Evolutionary conservation across 2,329 filamentous ascomycete genomes (phyloP).

Genomic region (Hortaea werneckii): DNA sequence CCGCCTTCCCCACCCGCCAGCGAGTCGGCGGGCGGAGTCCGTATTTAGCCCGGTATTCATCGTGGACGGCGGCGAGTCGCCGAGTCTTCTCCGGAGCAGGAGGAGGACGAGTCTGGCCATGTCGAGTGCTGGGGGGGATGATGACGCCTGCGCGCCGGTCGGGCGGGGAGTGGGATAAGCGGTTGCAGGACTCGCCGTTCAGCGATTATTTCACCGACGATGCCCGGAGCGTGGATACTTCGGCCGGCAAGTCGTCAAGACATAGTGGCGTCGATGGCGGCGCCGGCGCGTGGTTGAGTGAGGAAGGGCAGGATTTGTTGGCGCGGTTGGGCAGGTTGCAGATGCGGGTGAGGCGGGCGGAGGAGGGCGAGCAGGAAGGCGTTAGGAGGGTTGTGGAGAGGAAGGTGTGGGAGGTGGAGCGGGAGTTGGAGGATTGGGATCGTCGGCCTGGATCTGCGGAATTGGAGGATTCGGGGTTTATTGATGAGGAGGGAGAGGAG

Average conservation of each 20-base stretch:
- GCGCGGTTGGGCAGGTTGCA: conserved; percentile 28
- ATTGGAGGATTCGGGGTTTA: conserved; percentile 23
- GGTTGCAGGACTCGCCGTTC: conserved; percentile 28
- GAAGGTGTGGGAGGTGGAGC: conserved; percentile 24
- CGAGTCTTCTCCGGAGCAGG: too few species aligned
- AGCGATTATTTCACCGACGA: conserved; percentile 33
- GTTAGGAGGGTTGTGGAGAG: conserved; percentile 16
- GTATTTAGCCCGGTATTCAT: too few species aligned
- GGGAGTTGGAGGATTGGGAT: conserved; percentile 13
- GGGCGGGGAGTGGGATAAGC: background rate
- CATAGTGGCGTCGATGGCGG: conserved; percentile 1
- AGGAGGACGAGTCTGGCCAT: too few species aligned
- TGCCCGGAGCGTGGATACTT: conserved; percentile 15
- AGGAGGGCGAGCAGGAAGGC: conserved; percentile 11
- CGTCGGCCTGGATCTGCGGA: conserved; percentile 20
- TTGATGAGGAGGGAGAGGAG: conserved; percentile 16
- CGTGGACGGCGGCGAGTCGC: too few species aligned
- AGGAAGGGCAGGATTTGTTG: conserved; percentile 25
- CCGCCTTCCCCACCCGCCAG: background rate
- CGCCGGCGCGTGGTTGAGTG: conserved; percentile 9
- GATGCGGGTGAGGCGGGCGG: conserved; percentile 24
- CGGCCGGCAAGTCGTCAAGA: conserved; percentile 1
- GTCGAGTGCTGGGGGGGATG: background rate
- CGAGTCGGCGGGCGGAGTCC: background rate
- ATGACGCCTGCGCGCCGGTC: conserved; percentile 1